Evolutionary conservation across 2,329 filamentous ascomycete genomes (phyloP).

Genomic region (Atkinsonella texensis): DNA sequence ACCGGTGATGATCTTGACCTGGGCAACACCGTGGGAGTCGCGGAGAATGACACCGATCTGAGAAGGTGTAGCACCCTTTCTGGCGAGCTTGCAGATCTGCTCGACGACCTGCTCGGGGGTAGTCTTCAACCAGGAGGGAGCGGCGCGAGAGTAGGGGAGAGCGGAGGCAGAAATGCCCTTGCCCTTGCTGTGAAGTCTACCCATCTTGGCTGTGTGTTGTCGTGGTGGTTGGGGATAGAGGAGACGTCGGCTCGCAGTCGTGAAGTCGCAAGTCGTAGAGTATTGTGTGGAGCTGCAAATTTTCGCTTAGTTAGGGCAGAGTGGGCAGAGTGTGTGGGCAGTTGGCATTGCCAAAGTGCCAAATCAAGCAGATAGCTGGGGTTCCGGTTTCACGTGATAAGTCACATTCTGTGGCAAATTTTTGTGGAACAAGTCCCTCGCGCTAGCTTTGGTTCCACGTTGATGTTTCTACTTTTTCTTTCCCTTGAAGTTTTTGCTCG

Average conservation of each 20-base stretch:
- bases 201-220: slow-evolving; percentile 54
- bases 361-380: background rate
- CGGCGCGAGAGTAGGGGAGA: slow-evolving; percentile 88
- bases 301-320: slow-evolving; percentile 36
- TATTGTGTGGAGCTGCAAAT: slow-evolving; percentile 30
- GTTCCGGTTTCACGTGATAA: background rate
- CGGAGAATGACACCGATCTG: slow-evolving; percentile 98
- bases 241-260: slow-evolving; percentile 16
- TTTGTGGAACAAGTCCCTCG: background rate
- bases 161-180: slow-evolving; percentile 97
- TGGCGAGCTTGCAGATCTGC: slow-evolving; percentile 97
- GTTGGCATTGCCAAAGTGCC: background rate
- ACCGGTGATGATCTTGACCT: slow-evolving; percentile 97
- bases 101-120: slow-evolving; percentile 97
- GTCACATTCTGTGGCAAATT: no score
- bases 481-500: background rate
- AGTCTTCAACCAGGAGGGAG: slow-evolving; percentile 96
- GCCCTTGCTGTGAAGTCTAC: slow-evolving; percentile 98
- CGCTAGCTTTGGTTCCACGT: background rate
- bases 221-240: slow-evolving; percentile 23
- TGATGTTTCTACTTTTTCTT: background rate
- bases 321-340: slow-evolving; percentile 21
- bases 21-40: slow-evolving; percentile 95
- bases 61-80: slow-evolving; percentile 96
- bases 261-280: slow-evolving; percentile 14